A percentile compares a stretch with the other conserved stretches of the same genome.
Evolutionary conservation across 2,329 filamentous ascomycete species (phyloP).

Genomic region (Ciborinia camelliae): DNA sequence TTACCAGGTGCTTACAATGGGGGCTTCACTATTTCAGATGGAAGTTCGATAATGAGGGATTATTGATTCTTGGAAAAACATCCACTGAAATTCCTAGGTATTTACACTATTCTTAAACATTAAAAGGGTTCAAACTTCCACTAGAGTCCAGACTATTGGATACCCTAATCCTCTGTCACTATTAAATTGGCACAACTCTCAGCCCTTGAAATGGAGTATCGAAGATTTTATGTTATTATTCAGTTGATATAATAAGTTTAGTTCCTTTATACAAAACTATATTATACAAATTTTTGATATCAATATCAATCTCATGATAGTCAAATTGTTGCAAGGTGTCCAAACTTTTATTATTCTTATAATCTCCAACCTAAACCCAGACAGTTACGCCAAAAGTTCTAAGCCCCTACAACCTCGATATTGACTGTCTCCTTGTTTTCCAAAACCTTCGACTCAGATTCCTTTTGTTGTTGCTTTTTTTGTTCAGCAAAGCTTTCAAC

Average conservation of each 20-base stretch:
- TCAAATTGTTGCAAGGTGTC: background rate
- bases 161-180: background rate
- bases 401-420: background rate
- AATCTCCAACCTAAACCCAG: background rate
- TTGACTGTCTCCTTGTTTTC: background rate
- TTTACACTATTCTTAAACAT: background rate
- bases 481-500: conserved; percentile 12
- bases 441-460: conserved; percentile 1
- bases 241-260: background rate
- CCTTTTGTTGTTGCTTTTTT: conserved; percentile 5
- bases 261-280: background rate
- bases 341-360: background rate
- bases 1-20: background rate
- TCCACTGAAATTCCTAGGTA: background rate
- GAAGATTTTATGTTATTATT: background rate
- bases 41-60: background rate
- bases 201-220: background rate
- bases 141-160: background rate
- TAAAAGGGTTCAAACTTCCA: background rate
- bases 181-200: background rate
- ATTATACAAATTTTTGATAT: background rate
- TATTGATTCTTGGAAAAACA: background rate
- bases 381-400: background rate
- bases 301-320: background rate
- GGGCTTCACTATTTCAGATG: background rate